Conservation (phyloP, 1,284 basidiomycete genomes). For the Pseudozyma thailandica region DNA sequence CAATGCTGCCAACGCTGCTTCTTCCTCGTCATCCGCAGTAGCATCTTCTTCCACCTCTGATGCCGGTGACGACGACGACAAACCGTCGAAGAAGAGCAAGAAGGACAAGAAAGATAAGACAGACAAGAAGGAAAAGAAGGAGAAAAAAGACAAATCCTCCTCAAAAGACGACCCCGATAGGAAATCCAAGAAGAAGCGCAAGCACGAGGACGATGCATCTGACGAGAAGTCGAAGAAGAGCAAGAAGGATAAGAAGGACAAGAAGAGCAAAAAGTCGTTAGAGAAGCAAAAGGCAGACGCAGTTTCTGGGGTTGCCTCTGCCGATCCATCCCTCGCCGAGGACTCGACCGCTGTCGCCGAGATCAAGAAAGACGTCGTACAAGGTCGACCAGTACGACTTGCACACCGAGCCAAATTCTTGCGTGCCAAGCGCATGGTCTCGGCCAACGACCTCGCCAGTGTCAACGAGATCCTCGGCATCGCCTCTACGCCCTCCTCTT, state of each 20-base stretch:
- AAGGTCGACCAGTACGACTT: slow-evolving; percentile 29
- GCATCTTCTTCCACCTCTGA: slow-evolving; percentile 16
- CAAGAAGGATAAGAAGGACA: slow-evolving; percentile 42
- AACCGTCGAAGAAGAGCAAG: slow-evolving; percentile 30
- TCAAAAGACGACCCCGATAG: slow-evolving; percentile 15
- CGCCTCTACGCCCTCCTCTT: slow-evolving; percentile 42
- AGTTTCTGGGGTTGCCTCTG: slow-evolving; percentile 18
- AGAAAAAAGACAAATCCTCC: slow-evolving; percentile 21
- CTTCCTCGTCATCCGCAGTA: slow-evolving; percentile 27
- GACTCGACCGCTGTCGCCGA: slow-evolving; percentile 32
- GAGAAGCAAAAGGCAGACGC: slow-evolving; percentile 27
- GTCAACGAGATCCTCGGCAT: slow-evolving; percentile 67
- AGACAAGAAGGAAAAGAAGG: slow-evolving; percentile 26
- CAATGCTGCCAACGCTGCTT: slow-evolving; percentile 56
- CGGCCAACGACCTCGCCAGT: slow-evolving; percentile 47
- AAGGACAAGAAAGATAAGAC: slow-evolving; percentile 38
- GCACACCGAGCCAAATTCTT: slow-evolving; percentile 64
- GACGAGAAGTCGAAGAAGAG: slow-evolving; percentile 18
- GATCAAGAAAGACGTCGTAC: slow-evolving; percentile 36
- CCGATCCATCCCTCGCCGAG: slow-evolving; percentile 17
- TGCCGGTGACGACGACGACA: slow-evolving; percentile 11
- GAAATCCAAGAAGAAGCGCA: slow-evolving; percentile 42
- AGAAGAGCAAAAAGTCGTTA: slow-evolving; percentile 17
- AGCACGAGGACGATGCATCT: slow-evolving; percentile 25
- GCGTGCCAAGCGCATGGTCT: slow-evolving; percentile 63